Evolutionary conservation across 2,329 filamentous ascomycete species (phyloP), one percentile per base, ranked within the genome.

Genomic region (Alternaria angustiovoidea): DNA sequence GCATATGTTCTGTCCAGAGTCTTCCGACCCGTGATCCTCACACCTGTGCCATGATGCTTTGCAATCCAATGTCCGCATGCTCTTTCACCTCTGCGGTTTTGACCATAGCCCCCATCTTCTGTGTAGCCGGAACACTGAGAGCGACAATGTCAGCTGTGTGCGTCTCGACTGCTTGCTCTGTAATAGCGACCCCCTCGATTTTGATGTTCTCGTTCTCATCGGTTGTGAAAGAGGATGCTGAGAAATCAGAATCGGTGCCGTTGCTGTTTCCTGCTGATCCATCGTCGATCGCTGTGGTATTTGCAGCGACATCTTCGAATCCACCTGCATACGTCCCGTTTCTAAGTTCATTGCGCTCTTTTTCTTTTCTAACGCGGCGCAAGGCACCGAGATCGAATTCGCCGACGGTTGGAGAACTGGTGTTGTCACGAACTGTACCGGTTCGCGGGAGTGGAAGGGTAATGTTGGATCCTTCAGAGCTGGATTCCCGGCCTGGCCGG

Each of bases 131-230:
- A 2, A 61, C 12, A n/a, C 57, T 51, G 5, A 52, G 43, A 11
- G 53, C 48, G 4, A 69, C 32, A 32, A 79, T 66, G 53, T 81
- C 79, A 1, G 80, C 79, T 9, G 72, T 73, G 42, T 83, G 81
- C 32, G 80, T 75, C 62, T 82, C 81, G 16, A 86, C 81, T 43
- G 82, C 84, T 70, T 88, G 86, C 68, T 89, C 86, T 3, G 83
- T 83, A 26, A 89, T 71, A 1, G 86, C 85, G 5, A 88, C 78
- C 2, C 86, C 86, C 16, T 82, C 44, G 3, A 53, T 80, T 4
- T 80, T 77, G 1, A 87, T 82, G 30, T 83, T 80, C 2, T 86
- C 70, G 36, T 78, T 74, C 5, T 77, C 77, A 16, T 75, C 68
- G 1, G 72, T 72, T 1, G 60, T 57, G 26, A 61, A 67, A 1